These are phyloP conservation scores for Irpex sp. DNA, from an alignment of 1,284 basidiomycete species.

Conservation along the genomic window DNA sequence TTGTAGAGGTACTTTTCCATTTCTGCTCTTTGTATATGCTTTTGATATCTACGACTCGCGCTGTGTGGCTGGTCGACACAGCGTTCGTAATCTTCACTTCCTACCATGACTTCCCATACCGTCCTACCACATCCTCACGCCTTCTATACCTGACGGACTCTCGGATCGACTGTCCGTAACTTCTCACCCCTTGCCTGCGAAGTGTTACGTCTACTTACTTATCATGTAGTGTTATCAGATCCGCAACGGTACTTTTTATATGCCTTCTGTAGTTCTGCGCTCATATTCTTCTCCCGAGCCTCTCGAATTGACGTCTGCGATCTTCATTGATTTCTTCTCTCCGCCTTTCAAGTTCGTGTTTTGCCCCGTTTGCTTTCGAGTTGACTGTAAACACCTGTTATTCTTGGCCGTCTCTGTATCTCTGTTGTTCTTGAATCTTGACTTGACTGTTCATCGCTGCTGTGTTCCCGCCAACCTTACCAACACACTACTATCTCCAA, in stretches of 20 bases:
- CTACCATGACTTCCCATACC: neutral
- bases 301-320: too few species aligned
- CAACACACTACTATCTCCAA: too few species aligned
- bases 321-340: too few species aligned
- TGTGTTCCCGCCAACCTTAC: too few species aligned
- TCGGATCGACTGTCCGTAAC: neutral
- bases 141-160: neutral
- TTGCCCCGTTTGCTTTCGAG: too few species aligned
- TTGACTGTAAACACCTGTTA: too few species aligned
- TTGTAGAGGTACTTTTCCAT: neutral
- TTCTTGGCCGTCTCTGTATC: too few species aligned
- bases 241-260: neutral
- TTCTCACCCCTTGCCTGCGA: neutral
- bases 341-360: too few species aligned
- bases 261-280: neutral
- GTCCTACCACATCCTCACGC: neutral
- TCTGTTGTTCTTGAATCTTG: too few species aligned
- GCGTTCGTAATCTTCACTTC: neutral
- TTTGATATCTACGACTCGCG: neutral
- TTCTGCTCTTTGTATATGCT: neutral
- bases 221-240: constrained; percentile 3
- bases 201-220: neutral
- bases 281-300: neutral
- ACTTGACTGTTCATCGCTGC: too few species aligned
- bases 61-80: neutral